Evolutionary conservation across 805 yeast genomes (phyloP).

Genomic region (Candida maris): DNA sequence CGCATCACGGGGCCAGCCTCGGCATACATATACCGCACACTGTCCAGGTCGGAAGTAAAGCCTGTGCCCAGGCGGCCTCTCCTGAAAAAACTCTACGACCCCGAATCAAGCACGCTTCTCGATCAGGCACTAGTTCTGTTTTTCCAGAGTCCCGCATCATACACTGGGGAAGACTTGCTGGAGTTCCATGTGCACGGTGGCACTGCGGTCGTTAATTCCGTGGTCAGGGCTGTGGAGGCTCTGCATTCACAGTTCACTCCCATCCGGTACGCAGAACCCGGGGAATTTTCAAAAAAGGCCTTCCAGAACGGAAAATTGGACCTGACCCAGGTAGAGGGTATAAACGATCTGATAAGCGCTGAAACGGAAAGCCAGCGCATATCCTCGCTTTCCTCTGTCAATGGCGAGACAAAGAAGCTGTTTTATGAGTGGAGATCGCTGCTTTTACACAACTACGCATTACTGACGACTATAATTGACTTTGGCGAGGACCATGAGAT

Average conservation of each 20-base stretch:
- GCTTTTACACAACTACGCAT: constrained; percentile 64
- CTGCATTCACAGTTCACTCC: constrained; percentile 45
- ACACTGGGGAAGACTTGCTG: constrained; percentile 87
- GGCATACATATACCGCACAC: constrained; percentile 36
- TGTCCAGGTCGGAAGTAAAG: constrained; percentile 38
- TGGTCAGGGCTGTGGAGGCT: constrained; percentile 55
- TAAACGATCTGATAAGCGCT: constrained; percentile 83
- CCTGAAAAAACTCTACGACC: constrained; percentile 53
- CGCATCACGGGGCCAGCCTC: constrained; percentile 76
- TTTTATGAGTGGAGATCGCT: constrained; percentile 65
- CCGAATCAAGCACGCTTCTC: constrained; percentile 39
- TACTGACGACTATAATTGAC: constrained; percentile 84
- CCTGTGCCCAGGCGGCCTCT: constrained; percentile 56
- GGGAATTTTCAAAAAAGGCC: constrained; percentile 87
- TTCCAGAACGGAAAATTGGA: constrained; percentile 82
- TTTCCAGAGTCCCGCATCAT: constrained; percentile 72
- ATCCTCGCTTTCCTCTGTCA: constrained; percentile 68
- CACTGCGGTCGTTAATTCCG: constrained; percentile 70
- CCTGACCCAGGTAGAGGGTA: constrained; percentile 86
- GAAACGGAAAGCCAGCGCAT: constrained; percentile 87
- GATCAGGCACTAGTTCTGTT: constrained; percentile 75
- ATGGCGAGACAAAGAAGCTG: constrained; percentile 56
- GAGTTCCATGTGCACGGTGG: constrained; percentile 97
- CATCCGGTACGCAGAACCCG: constrained; percentile 84
- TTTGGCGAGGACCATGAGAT: constrained; percentile 92